Conservation (phyloP, 768 basidiomycete genomes). For the Sarcomyxa edulis region DNA sequence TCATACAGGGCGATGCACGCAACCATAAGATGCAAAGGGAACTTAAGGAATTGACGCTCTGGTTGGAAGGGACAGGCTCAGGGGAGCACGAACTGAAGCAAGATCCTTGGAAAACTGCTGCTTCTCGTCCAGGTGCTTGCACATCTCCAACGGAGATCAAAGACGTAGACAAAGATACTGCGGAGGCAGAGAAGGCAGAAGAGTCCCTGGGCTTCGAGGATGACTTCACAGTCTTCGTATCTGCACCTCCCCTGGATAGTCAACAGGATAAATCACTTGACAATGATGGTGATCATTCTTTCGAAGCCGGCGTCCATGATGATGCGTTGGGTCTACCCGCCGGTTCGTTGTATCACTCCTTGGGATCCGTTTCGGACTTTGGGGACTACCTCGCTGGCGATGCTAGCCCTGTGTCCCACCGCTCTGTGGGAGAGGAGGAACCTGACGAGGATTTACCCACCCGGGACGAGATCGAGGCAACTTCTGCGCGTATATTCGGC, state of each 20-base stretch:
- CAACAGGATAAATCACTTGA: slow-evolving; percentile 13
- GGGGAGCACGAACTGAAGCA: slow-evolving; percentile 15
- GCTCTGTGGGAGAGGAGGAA: slow-evolving; percentile 12
- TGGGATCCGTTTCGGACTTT: slow-evolving; percentile 59
- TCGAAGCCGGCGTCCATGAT: slow-evolving; percentile 12
- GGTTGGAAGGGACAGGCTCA: slow-evolving; percentile 52
- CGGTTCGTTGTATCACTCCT: slow-evolving; percentile 50
- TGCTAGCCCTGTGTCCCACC: slow-evolving; percentile 7
- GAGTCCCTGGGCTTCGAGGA: slow-evolving; percentile 54
- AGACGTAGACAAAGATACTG: slow-evolving; percentile 9
- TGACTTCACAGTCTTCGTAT: slow-evolving; percentile 74
- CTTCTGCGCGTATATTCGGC: slow-evolving; percentile 49
- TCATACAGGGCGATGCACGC: slow-evolving; percentile 10
- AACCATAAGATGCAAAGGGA: slow-evolving; percentile 38
- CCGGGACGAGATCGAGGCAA: slow-evolving; percentile 40
- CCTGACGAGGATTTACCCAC: slow-evolving; percentile 41
- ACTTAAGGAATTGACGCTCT: slow-evolving; percentile 54
- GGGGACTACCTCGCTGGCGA: slow-evolving; percentile 30
- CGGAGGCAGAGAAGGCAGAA: slow-evolving; percentile 1
- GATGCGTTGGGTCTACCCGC: slow-evolving; percentile 31
- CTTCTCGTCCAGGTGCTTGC: slow-evolving; percentile 20
- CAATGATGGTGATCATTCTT: slow-evolving; percentile 13
- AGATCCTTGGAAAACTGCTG: slow-evolving; percentile 37
- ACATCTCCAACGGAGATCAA: slow-evolving; percentile 20
- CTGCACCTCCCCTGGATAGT: slow-evolving; percentile 38